Base-by-base conservation (phyloP, 495 filamentous ascomycete species). In the Cudoniella acicularis region DNA sequence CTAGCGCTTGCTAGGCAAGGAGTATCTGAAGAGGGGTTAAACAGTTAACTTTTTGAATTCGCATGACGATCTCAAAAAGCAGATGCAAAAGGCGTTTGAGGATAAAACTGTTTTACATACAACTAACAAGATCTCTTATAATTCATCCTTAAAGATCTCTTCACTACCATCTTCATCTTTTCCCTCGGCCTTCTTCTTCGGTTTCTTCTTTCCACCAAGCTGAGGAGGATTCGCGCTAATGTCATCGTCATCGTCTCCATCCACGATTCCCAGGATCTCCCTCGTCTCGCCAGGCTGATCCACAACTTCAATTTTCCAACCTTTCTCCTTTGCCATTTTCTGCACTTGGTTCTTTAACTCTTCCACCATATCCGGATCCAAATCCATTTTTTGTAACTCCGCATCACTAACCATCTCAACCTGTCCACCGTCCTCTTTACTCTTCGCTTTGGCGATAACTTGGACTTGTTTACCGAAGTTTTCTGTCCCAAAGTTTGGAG, bases 321-420 rank as follows among this genome's bases (percentile, higher is more conserved):
- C 78, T 61, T 77, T 75, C 23, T 80, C 79, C 16, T 77, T 74
- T 1, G 78, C 81, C 10, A 79, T 52, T 49, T 69, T 70, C 63
- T 80, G 68, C 48, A 86, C 58, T 63, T 87, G 75, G 57, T 84
- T 77, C 64, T 77, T 79, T 57, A 91, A 72, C 56, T 78, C 74
- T 54, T 91, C 86, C 2, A 94, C 72, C 55, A 81, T 77, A 53
- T 87, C 78, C 8, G 82, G 80, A 59, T 87, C 83, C n/a, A 96
- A 72, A 20, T 87, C 82, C 59, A 89, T 72, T 63, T 87, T 83
- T 65, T 83, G 80, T 49, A 96, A 66, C 36, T 87, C 83, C 41
- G 87, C 81, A 41, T 81, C 78, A 69, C 24, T 79, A 63, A 41
- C 84, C 66, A 64, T 81, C 73, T 40, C 80, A 1, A 67, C 59